Evolutionary conservation across 164 flowering plant species (phyloP).

Genomic region (Liriodendron chinense): DNA sequence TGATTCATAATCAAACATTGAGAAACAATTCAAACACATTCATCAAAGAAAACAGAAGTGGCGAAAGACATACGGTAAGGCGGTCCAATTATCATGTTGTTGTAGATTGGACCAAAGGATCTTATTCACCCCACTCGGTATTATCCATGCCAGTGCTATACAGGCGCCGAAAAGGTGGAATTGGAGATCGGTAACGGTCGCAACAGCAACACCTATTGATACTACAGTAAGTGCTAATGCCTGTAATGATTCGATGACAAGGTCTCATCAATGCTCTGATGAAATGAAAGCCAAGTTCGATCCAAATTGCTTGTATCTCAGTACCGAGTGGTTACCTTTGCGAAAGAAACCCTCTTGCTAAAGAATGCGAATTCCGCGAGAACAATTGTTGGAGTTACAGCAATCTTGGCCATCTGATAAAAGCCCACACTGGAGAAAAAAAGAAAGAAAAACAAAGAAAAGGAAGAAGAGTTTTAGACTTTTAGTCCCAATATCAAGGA

Average conservation of each 20-base stretch:
- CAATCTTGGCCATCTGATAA: slow-evolving; percentile 99
- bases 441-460: not conserved
- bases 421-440: slow-evolving; percentile 71
- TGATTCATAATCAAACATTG: slow-evolving; percentile 21
- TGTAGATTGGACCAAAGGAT: slow-evolving; percentile 94
- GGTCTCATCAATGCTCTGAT: not conserved
- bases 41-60: not conserved
- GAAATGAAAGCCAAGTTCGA: not conserved
- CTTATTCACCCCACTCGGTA: slow-evolving; percentile 92
- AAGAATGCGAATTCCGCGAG: slow-evolving; percentile 75
- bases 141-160: slow-evolving; percentile 89
- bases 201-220: slow-evolving; percentile 90
- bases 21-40: slow-evolving; percentile 3
- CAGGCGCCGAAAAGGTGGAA: slow-evolving; percentile 90
- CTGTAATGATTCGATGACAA: slow-evolving; percentile 35
- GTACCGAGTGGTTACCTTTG: slow-evolving; percentile 46
- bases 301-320: not conserved
- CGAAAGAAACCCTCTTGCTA: slow-evolving; percentile 55
- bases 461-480: too few species aligned
- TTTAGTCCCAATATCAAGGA: too few species aligned
- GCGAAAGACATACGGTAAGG: slow-evolving; percentile 66
- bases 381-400: slow-evolving; percentile 95
- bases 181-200: slow-evolving; percentile 90
- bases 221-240: slow-evolving; percentile 75
- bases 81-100: slow-evolving; percentile 93